A percentile compares a stretch with the other conserved stretches of the same genome.
These are phyloP conservation scores for Isabelozyma heimii DNA, from an alignment of 805 yeast genomes.

Conservation along the genomic window DNA sequence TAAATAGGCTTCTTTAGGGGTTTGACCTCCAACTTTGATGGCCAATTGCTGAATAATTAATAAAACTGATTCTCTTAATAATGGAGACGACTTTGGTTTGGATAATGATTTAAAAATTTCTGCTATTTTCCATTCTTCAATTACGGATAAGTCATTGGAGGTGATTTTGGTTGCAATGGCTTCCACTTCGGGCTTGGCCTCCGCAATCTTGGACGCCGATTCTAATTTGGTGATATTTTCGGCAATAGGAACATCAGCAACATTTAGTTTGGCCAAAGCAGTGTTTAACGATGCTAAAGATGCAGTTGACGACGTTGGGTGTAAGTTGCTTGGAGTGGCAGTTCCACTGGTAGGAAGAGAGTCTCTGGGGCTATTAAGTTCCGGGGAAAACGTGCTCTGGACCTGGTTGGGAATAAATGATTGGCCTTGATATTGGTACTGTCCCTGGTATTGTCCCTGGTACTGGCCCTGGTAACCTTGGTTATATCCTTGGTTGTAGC, in stretches of 20 bases:
- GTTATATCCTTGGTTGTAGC: conserved; percentile 6
- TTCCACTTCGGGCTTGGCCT: conserved; percentile 53
- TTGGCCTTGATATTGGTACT: conserved; percentile 3
- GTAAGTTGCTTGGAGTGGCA: conserved; percentile 31
- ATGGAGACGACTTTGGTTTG: conserved; percentile 70
- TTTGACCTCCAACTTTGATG: conserved; percentile 58
- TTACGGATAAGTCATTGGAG: conserved; percentile 28
- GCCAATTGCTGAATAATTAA: conserved; percentile 58
- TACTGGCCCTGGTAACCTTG: conserved; percentile 6
- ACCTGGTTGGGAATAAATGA: conserved; percentile 4
- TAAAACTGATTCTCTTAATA: conserved; percentile 76
- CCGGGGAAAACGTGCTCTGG: background rate
- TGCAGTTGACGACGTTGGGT: conserved; percentile 53
- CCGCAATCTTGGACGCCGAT: conserved; percentile 49
- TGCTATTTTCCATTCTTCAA: conserved; percentile 63
- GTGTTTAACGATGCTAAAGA: conserved; percentile 72
- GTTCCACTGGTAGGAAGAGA: conserved; percentile 36
- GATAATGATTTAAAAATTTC: conserved; percentile 64
- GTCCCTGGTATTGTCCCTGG: conserved; percentile 5
- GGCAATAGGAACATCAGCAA: conserved; percentile 65
- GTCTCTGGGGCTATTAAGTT: conserved; percentile 21
- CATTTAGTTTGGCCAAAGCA: conserved; percentile 57
- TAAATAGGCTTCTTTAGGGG: conserved; percentile 76
- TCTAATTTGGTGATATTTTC: conserved; percentile 53
- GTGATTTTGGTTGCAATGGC: conserved; percentile 49